A percentile compares a stretch with the other conserved stretches of the same genome.
These are phyloP conservation scores for Penicillium robsamsonii DNA, from an alignment of 495 filamentous ascomycete species.

Conservation along the genomic window DNA sequence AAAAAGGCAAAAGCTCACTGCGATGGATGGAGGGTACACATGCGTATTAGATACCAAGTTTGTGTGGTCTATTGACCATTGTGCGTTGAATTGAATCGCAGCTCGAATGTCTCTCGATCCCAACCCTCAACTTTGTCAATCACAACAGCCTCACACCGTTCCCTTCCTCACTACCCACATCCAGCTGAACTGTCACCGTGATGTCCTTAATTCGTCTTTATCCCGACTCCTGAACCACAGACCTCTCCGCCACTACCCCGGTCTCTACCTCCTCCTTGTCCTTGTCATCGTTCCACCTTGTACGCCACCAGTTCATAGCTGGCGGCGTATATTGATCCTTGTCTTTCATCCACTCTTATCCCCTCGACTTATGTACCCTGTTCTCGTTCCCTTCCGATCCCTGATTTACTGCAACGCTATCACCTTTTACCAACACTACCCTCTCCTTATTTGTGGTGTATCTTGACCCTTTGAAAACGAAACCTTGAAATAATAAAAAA, in stretches of 20 bases:
- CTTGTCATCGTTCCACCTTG: conserved; percentile 9
- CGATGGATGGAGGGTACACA: conserved; percentile 26
- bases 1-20: conserved; percentile 29
- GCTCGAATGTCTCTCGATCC: conserved; percentile 8
- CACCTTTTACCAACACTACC: background rate
- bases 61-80: conserved; percentile 18
- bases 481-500: conserved; percentile 12
- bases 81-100: conserved; percentile 26
- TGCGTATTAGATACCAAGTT: conserved; percentile 33
- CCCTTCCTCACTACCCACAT: conserved; percentile 9
- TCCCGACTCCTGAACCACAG: conserved; percentile 6
- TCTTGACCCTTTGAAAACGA: conserved; percentile 8
- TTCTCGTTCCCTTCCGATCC: conserved; percentile 1
- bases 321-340: conserved; percentile 10
- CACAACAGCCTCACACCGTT: conserved; percentile 15
- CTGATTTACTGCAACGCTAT: conserved; percentile 5
- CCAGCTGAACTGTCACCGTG: conserved; percentile 11
- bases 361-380: conserved; percentile 6
- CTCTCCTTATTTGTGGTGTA: conserved; percentile 3
- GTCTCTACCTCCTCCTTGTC: conserved; percentile 5
- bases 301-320: background rate
- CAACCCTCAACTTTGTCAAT: conserved; percentile 8
- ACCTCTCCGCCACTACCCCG: background rate
- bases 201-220: conserved; percentile 10
- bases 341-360: conserved; percentile 19